These are phyloP conservation scores for Populus euphratica DNA, from an alignment of 345 rosid genomes.

Conservation along the genomic window DNA sequence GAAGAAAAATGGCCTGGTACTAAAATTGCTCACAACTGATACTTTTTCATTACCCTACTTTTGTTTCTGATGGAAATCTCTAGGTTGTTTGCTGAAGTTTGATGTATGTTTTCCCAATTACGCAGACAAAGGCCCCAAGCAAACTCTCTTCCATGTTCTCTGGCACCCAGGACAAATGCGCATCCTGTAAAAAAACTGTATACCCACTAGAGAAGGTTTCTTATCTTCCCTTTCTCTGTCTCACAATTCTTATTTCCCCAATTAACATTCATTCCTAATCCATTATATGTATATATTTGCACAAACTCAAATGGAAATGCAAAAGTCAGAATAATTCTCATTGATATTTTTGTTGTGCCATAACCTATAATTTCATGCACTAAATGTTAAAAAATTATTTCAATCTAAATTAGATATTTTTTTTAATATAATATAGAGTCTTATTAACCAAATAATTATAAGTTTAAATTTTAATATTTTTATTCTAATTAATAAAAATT, in stretches of 20 bases:
- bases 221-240: neutral
- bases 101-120: neutral
- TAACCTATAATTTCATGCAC: neutral
- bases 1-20: slow-evolving; percentile 36
- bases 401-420: too few species aligned
- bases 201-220: slow-evolving; percentile 56
- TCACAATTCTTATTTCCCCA: neutral
- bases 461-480: fast-evolving
- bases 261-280: neutral
- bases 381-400: too few species aligned
- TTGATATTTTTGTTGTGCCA: neutral
- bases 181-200: slow-evolving; percentile 41
- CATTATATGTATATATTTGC: neutral
- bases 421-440: too few species aligned
- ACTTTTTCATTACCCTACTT: neutral
- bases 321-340: neutral
- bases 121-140: slow-evolving; percentile 46
- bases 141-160: slow-evolving; percentile 40
- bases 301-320: neutral
- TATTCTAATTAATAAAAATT: too few species aligned
- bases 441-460: fast-evolving
- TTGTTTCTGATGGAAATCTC: neutral
- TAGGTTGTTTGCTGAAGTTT: too few species aligned
- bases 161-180: slow-evolving; percentile 53
- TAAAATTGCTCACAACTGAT: neutral